A percentile compares a stretch with the other conserved stretches of the same genome.
Evolutionary conservation across 2,329 filamentous ascomycete species (phyloP).

Genomic region (Xylaria sp.): DNA sequence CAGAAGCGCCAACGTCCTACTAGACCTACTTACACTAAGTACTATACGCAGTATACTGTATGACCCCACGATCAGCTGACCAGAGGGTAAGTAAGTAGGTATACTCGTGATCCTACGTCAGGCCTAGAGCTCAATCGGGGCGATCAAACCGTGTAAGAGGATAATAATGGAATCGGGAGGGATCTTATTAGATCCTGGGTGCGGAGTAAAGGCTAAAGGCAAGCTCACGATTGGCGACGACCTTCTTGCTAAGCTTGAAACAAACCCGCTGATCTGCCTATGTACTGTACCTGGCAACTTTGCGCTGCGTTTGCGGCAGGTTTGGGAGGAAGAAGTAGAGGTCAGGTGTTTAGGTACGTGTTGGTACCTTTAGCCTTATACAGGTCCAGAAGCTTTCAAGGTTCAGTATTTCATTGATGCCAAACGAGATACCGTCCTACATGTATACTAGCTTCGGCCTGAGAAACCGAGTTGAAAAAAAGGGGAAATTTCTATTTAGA

Average conservation of each 20-base stretch:
- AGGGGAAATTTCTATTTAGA: conserved; percentile 5
- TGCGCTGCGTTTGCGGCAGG: too few relatives aligned
- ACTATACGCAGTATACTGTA: neutral
- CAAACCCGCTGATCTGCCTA: conserved; percentile 5
- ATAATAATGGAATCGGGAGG: conserved; percentile 2
- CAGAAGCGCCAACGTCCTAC: conserved; percentile 2
- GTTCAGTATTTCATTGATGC: conserved; percentile 9
- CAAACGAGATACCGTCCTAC: conserved; percentile 16
- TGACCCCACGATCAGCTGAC: neutral
- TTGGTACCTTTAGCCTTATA: neutral
- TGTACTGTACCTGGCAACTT: neutral
- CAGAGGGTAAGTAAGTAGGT: too few relatives aligned
- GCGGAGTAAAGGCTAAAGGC: conserved; percentile 19
- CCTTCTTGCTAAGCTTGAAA: conserved; percentile 3
- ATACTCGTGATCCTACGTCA: conserved; percentile 14
- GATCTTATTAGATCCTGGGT: conserved; percentile 8
- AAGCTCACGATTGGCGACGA: conserved; percentile 15
- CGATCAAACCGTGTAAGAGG: conserved; percentile 6
- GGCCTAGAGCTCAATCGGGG: conserved; percentile 7
- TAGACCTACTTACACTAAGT: too few relatives aligned
- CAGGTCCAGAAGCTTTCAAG: neutral
- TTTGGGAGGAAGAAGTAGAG: neutral
- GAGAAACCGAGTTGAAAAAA: conserved; percentile 10
- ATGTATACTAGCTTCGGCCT: conserved; percentile 11
- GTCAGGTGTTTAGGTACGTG: neutral